Evolutionary conservation across 2,329 filamentous ascomycete genomes (phyloP), one percentile per base, ranked within the genome.

Genomic region (Pestalotiopsis sp.): DNA sequence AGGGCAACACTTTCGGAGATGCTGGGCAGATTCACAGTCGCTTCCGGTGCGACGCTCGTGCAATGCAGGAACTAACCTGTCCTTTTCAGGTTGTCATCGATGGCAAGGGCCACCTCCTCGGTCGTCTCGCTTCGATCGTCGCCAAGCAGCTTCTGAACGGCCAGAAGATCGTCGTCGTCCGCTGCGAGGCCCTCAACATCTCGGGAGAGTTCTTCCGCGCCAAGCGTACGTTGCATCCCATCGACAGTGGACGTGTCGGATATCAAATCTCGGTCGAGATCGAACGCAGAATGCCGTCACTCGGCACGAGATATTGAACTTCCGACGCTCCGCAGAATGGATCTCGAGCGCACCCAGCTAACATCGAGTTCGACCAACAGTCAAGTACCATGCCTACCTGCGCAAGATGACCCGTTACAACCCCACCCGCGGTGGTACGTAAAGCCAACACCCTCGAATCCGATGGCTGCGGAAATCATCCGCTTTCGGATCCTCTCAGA

Each of bases 351-450:
- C 64, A 66, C 45, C 52, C 39, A 59, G 31, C 64, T 67, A 68
- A 73, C 75, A 88, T 52, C 91, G 81, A 91, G 82, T 76, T 74
- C 74, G 75, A 76, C 81, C 74, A 84, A 88, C 83, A 99, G 96
- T 99, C 87, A 99, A 99, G 94, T 99, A 99, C 92, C 93, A 96
- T 85, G 94, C 96, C 86, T 98, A 98, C 90, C 92, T 99, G 82
- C 94, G 96, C 90, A 99, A 99, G 93, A 96, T 97, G 88, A 99
- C 96, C 84, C 94, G 96, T 86, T 99, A 92, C 93, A 99, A 99
- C 92, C 95, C 96, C 83, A 98, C 94, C 80, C 95, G 95, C 83
- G 96, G 95, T 92, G 95, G 93, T 94, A 88, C 89, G 91, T 85
- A 75, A 62, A 38, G 11, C 23, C 56, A 38, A 70, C 68, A 52